Base-by-base conservation (phyloP, 192 early-diverging fungal genomes). In the Backusella psychrophila region DNA sequence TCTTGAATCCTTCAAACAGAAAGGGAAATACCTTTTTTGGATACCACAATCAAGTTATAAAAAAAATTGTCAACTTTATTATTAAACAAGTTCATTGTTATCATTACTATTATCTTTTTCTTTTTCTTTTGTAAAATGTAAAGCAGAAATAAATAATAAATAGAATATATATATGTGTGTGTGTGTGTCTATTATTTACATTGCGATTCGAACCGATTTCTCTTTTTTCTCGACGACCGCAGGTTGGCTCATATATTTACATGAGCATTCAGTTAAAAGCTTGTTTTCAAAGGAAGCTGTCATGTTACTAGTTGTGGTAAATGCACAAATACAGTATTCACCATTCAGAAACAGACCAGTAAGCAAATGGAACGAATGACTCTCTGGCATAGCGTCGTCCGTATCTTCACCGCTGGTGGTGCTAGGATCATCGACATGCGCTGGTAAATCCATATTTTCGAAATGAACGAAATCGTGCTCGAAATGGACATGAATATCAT, bases 181-280 rank as follows among this genome's bases (percentile, higher is more conserved):
- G 52, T 53, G 23, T 12, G 12, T 63, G 11, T 63, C 56, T 63
- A 63, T 11, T 72, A 72, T 72, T 72, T 72, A 72, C 71, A 72
- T 72, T 72, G 44, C 46, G 44, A 74, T 74, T 23, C 72, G 53
- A 63, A 74, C 72, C n/a, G 72, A 59, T 74, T 74, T 74, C 21
- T 74, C 59, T 56, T 59, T 52, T 63, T 65, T 74, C 59, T 52
- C 56, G 56, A 63, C 23, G 23, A 56, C 29, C 17, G 39, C 52
- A 34, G 42, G 49, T 38, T n/a, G 38, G 36, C 21, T 26, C 35
- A 26, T 59, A 59, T 59, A 63, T 31, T 34, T 34, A 26, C 72
- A 74, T 12, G 53, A 59, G 36, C 72, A 74, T 59, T 35, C 36
- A 29, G 56, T 35, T 39, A 74, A 53, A 31, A 41, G n/a, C 1